A percentile compares a stretch with the other conserved stretches of the same genome.
These are phyloP conservation scores for Arctostaphylos glauca DNA, from an alignment of 148 eudicot genomes.

Conservation along the genomic window DNA sequence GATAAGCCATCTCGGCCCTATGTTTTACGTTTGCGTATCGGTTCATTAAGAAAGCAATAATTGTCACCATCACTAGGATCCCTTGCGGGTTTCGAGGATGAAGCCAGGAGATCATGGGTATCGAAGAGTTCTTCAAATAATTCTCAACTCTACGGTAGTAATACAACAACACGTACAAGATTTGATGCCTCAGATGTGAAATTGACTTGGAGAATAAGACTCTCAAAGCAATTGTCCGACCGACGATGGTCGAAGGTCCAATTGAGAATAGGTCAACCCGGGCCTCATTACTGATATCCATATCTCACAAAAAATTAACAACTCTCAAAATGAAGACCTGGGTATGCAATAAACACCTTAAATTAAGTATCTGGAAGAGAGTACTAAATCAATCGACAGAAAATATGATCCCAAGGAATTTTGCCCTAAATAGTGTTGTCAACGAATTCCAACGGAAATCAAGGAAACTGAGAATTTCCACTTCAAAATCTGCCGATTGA, in stretches of 20 bases:
- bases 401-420: not conserved
- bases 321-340: not conserved
- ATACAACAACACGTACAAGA: constrained; percentile 33
- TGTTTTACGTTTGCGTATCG: constrained; percentile 78
- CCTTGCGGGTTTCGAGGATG: constrained; percentile 94
- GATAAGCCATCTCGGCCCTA: constrained; percentile 79
- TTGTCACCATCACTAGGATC: constrained; percentile 65
- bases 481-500: not conserved
- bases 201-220: constrained; percentile 76
- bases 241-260: constrained; percentile 74
- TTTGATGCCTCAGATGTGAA: constrained; percentile 57
- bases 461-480: not conserved
- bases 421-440: not conserved
- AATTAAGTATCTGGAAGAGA: not conserved
- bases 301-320: constrained; percentile 16
- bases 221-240: constrained; percentile 82
- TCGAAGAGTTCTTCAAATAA: constrained; percentile 30
- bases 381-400: not conserved
- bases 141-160: constrained; percentile 27
- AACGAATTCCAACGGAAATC: not conserved
- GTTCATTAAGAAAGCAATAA: constrained; percentile 65
- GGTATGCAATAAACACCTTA: not conserved
- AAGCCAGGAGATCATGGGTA: constrained; percentile 71
- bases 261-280: constrained; percentile 63
- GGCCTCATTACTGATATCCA: constrained; percentile 90